Evolutionary conservation across 2,329 filamentous ascomycete species (phyloP).

Genomic region (Calonectria fujianensis): DNA sequence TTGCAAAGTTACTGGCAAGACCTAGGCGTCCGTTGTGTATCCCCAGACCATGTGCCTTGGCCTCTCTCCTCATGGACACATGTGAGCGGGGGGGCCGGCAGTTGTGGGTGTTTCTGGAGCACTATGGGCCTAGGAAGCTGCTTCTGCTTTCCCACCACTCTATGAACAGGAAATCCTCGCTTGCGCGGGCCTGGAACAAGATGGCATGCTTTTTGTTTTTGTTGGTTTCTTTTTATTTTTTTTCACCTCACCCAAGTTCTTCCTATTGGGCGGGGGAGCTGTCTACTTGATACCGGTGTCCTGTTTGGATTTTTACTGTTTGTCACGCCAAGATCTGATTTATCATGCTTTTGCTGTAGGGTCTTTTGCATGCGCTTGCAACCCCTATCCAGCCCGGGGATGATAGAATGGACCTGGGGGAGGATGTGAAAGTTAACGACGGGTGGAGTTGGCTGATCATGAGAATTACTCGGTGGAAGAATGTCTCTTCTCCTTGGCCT

Average conservation of each 20-base stretch:
- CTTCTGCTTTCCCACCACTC: slow-evolving; percentile 33
- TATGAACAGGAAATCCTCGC: slow-evolving; percentile 27
- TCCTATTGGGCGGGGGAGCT: slow-evolving; percentile 6
- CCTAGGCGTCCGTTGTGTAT: slow-evolving; percentile 36
- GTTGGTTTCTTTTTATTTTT: slow-evolving; percentile 18
- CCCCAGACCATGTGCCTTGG: slow-evolving; percentile 23
- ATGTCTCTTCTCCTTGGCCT: slow-evolving; percentile 42
- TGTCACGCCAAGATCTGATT: slow-evolving; percentile 33
- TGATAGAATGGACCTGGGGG: slow-evolving; percentile 24
- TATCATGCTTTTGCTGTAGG: slow-evolving; percentile 27
- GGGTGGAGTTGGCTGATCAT: slow-evolving; percentile 26
- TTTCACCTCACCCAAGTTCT: neutral
- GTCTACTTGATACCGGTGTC: slow-evolving; percentile 30
- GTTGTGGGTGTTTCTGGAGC: slow-evolving; percentile 49
- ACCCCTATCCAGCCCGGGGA: slow-evolving; percentile 24
- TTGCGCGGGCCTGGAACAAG: slow-evolving; percentile 33
- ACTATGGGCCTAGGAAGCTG: slow-evolving; percentile 34
- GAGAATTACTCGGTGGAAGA: slow-evolving; percentile 38
- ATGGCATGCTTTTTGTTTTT: slow-evolving; percentile 28
- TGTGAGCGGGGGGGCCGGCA: slow-evolving; percentile 39
- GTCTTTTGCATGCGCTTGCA: slow-evolving; percentile 27
- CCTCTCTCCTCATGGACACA: slow-evolving; percentile 10
- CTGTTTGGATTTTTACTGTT: slow-evolving; percentile 29
- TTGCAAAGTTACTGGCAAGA: slow-evolving; percentile 50
- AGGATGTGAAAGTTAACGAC: slow-evolving; percentile 13